A percentile compares a stretch with the other conserved stretches of the same genome.
phyloP scores from a whole-genome alignment of 352 stramenopile genomes.

The Phytophthora brassicae region DNA sequence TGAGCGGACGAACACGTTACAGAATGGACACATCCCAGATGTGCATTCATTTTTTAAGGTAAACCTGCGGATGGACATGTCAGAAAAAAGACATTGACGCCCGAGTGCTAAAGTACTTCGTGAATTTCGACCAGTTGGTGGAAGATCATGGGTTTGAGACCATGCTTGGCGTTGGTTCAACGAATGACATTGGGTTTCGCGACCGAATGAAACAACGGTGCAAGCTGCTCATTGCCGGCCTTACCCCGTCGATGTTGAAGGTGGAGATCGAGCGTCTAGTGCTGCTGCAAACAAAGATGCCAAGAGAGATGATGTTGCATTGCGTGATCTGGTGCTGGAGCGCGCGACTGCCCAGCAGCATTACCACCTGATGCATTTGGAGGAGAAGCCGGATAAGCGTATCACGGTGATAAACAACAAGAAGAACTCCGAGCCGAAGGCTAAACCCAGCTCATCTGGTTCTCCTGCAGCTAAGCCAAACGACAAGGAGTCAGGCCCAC shows the following conservation, averaged over 20 bases:
- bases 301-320: conserved; percentile 6
- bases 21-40: conserved; percentile 17
- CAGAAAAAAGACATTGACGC: conserved; percentile 6
- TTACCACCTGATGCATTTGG: conserved; percentile 7
- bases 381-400: conserved; percentile 8
- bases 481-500: background rate
- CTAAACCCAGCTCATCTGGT: background rate
- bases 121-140: conserved; percentile 16
- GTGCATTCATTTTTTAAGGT: conserved; percentile 14
- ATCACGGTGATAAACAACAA: background rate
- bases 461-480: background rate
- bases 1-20: background rate
- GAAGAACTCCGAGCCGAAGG: background rate
- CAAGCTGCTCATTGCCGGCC: conserved; percentile 5
- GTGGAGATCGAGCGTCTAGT: conserved; percentile 10
- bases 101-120: conserved; percentile 15
- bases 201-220: conserved; percentile 16
- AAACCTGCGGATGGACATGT: conserved; percentile 19
- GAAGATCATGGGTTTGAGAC: conserved; percentile 16
- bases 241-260: conserved; percentile 9
- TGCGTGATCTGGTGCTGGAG: conserved; percentile 9
- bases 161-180: conserved; percentile 9
- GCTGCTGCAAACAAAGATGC: background rate
- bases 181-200: background rate
- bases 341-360: conserved; percentile 12